Evolutionary conservation across 257 asterid species (phyloP).

Genomic region (Solanum sitiens): DNA sequence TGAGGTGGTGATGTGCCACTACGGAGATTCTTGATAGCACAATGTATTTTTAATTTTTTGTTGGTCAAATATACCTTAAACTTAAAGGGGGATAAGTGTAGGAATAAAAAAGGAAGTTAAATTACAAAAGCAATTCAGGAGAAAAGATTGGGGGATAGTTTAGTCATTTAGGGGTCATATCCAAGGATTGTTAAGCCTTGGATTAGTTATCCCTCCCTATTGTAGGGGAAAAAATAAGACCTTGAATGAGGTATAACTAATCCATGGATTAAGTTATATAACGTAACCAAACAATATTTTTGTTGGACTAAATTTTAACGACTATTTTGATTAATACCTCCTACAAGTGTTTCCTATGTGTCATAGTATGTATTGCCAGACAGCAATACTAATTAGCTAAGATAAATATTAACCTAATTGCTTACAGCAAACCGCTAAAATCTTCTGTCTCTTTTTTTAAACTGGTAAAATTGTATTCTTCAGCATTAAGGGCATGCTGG

Average conservation of each 20-base stretch:
- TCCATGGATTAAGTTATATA: too few relatives aligned
- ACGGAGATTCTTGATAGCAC: too few relatives aligned
- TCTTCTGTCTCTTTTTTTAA: not conserved
- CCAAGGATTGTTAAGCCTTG: not conserved
- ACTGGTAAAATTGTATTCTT: not conserved
- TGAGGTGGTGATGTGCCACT: too few relatives aligned
- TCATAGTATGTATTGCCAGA: not conserved
- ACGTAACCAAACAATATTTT: too few relatives aligned
- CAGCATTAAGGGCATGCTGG: not conserved
- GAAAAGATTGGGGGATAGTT: not conserved
- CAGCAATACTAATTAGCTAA: not conserved
- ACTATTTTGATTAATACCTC: too few relatives aligned
- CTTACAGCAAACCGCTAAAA: not conserved
- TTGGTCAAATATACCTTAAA: not conserved
- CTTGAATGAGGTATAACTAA: too few relatives aligned
- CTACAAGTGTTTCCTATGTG: not conserved
- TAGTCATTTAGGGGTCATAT: not conserved
- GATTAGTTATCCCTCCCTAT: not conserved
- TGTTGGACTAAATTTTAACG: too few relatives aligned
- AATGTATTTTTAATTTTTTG: not conserved
- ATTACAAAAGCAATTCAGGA: not conserved
- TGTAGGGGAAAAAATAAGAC: not conserved
- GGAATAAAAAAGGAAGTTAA: not conserved
- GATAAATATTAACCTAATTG: not conserved
- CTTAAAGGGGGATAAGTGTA: not conserved